These are phyloP conservation scores for Sphagnum magellanicum DNA, from an alignment of 228 moss, liverwort and hornwort genomes.

Conservation along the genomic window DNA sequence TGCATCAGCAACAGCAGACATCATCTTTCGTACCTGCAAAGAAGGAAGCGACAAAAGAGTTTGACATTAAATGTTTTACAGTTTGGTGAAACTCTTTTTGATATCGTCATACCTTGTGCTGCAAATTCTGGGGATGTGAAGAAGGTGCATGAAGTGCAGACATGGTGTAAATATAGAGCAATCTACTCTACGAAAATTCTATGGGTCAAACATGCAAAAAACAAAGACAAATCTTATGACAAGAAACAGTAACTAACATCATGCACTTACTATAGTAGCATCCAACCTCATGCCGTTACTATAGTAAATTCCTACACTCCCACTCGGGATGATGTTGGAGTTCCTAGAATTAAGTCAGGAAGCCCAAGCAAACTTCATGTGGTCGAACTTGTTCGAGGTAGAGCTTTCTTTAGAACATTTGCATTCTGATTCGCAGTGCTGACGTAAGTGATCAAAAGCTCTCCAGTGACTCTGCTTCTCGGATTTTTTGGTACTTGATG, in stretches of 20 bases:
- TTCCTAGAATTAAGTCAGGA: background rate
- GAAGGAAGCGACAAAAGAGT: conserved; percentile 72
- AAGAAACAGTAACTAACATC: too few species aligned
- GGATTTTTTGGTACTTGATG: background rate
- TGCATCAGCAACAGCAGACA: conserved; percentile 69
- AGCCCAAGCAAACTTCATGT: conserved; percentile 6
- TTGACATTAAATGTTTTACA: conserved; percentile 54
- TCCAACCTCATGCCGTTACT: too few species aligned
- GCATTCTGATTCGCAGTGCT: background rate
- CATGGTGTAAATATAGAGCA: conserved; percentile 63
- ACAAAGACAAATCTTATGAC: too few species aligned
- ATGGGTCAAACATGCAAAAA: too few species aligned
- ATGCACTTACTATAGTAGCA: too few species aligned
- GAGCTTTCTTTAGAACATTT: background rate
- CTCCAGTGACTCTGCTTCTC: background rate
- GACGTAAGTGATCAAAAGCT: background rate
- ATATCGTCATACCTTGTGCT: conserved; percentile 71
- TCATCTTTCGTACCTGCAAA: conserved; percentile 73
- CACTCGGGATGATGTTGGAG: conserved; percentile 2
- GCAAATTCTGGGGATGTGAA: conserved; percentile 81
- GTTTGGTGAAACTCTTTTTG: conserved; percentile 60
- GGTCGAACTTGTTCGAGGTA: background rate
- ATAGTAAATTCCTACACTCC: too few species aligned
- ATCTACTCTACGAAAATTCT: conserved; percentile 63
- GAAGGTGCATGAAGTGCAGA: conserved; percentile 65